Evolutionary conservation across 2,329 filamentous ascomycete genomes (phyloP), one percentile per base, ranked within the genome.

Genomic region (Taxawa tesnikishii): DNA sequence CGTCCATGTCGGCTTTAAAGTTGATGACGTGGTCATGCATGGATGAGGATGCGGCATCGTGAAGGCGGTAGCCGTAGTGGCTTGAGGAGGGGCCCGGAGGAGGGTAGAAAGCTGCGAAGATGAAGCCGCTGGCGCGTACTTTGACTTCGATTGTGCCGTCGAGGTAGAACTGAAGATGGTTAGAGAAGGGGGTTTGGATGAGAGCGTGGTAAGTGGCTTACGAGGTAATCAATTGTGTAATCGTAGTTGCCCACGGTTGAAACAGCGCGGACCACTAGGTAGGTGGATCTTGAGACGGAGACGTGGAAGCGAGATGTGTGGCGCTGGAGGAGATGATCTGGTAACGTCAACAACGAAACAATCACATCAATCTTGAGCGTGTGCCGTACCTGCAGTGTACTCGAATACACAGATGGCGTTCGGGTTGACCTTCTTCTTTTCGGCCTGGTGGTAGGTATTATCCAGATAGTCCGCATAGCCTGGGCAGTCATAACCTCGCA

Each of bases 391-490:
- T n/a, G 63, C 50, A 11, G 63, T 62, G 32, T 55, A 59, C 45
- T 74, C 70, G 37, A 73, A 73, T 16, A 73, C 36, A 42, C 72
- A 77, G 26, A 76, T 61, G 36, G 60, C 63, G 45, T 67, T 60
- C 2, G 45, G 47, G 32, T 70, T 63, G 0, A 56, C 62, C 33
- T 56, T 50, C 0, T 58, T 59, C 0, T 58, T 59, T 33, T 63
- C 57, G 2, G 53, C 60, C 19, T 59, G 55, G 3, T 57, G 55
- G 34, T 62, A 65, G 3, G 56, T 55, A 1, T 54, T 53, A 43
- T 70, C 64, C 24, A 70, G 53, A 37, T 64, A 72, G 0, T 64
- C 67, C 2, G 67, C 57, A 31, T 68, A 63, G 0, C 57, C 47
- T 1, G 70, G 69, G 40, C 68, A 73, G 44, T 73, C 68, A 32